Base-by-base conservation (phyloP, 1,139 yeast species). In the Hanseniaspora gamundiae region DNA sequence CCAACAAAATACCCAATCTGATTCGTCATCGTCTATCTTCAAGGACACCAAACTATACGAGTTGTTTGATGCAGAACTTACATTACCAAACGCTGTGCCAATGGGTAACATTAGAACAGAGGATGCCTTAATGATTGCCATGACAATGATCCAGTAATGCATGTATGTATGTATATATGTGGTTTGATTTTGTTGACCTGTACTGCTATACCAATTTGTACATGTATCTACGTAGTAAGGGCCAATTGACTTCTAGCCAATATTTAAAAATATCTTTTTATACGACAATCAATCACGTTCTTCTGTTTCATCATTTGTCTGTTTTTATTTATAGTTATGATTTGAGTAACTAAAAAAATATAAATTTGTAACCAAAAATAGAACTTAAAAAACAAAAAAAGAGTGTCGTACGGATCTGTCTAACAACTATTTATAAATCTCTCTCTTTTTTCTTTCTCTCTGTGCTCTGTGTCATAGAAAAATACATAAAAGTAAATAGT, bases 11-110 rank as follows among this genome's bases (percentile, higher is more conserved):
- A 71, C 19, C 14, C 19, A 14, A 3, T n/a, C 14, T n/a, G 17
- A 11, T 13, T 13, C 26, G 9, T 24, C 26, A 7, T 68, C 48
- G 59, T 65, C 14, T 67, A 66, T 42, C 64, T 80, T 44, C 73
- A 68, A 39, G 81, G 76, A 3, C 73, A 80, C 8, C 70, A 69
- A 1, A 68, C 62, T 38, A 73, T 64, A 69, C 26, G 78, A 77
- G 49, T 70, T 86, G 66, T 82, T 86, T 58, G 94, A 85, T 58
- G 79, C 80, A 6, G 68, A 70, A 43, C 50, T 81, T 33, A 58
- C 58, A 8, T 68, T 81, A 14, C 80, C 83, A 1, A 58, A 65
- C 0, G 77, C 81, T 1, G 68, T 74, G 1, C 70, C 83, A 45
- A 52, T 52, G 35, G 63, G 63, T n/a, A 49, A 52, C 40, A 42